phyloP scores from a whole-genome alignment of 1,284 basidiomycete species.

The Sporisorium exsertum region DNA sequence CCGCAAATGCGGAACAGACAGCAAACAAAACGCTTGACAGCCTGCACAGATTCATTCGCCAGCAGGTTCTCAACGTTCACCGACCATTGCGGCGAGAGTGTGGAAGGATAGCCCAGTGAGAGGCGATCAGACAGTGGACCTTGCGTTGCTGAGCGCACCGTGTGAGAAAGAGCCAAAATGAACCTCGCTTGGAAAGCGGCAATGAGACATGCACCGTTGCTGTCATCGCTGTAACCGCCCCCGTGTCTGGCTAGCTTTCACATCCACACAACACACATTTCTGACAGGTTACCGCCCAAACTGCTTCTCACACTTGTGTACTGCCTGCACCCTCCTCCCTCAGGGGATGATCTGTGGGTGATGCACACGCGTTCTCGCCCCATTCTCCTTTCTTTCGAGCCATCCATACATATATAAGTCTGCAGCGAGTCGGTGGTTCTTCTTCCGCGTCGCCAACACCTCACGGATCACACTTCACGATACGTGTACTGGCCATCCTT shows the following conservation, averaged over 20 bases:
- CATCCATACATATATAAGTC: neutral
- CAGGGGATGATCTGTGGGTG: neutral
- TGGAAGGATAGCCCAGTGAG: neutral
- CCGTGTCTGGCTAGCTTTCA: constrained; percentile 7
- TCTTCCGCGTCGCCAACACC: neutral
- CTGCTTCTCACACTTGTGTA: too few relatives aligned
- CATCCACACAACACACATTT: constrained; percentile 2
- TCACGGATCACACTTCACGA: neutral
- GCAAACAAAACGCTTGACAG: neutral
- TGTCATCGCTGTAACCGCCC: neutral
- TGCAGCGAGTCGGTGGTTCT: neutral
- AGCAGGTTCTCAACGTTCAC: neutral
- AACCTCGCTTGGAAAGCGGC: neutral
- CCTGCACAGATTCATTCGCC: too few relatives aligned
- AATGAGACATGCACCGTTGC: neutral
- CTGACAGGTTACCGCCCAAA: constrained; percentile 16
- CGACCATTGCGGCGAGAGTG: too few relatives aligned
- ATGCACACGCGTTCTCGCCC: neutral
- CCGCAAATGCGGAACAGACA: too few relatives aligned
- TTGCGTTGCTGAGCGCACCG: neutral
- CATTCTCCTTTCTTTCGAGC: neutral
- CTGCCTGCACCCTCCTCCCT: too few relatives aligned
- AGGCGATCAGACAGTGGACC: neutral
- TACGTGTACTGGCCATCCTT: neutral
- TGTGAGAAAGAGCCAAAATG: neutral